Evolutionary conservation across 1,139 yeast species (phyloP).

Genomic region (Kodamaea fungicola): DNA sequence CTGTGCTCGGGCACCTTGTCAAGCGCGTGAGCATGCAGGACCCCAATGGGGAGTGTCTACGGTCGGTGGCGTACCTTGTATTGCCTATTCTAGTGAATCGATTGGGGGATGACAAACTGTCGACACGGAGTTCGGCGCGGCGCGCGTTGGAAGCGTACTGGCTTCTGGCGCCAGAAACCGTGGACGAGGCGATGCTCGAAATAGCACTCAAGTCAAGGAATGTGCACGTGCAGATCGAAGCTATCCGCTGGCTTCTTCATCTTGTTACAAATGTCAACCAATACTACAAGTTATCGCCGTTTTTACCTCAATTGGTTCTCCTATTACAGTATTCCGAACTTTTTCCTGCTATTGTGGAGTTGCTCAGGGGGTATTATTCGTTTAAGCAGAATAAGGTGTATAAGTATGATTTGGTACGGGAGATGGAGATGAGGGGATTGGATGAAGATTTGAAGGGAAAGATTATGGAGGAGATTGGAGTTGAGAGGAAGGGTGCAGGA

Average conservation of each 20-base stretch:
- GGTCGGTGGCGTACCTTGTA: conserved; percentile 45
- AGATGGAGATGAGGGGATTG: conserved; percentile 32
- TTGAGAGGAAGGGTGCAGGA: not conserved
- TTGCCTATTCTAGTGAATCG: conserved; percentile 57
- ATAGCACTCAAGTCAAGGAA: conserved; percentile 49
- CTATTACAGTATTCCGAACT: conserved; percentile 6
- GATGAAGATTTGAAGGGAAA: conserved; percentile 4
- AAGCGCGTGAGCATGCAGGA: conserved; percentile 78
- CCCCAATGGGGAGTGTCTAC: conserved; percentile 41
- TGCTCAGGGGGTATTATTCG: conserved; percentile 28
- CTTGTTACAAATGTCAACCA: conserved; percentile 29
- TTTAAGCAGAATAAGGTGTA: conserved; percentile 25
- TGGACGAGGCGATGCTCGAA: conserved; percentile 48
- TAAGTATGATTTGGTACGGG: conserved; percentile 47
- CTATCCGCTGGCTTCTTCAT: conserved; percentile 32
- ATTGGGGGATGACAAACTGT: conserved; percentile 46
- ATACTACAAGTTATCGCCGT: conserved; percentile 28
- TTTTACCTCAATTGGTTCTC: conserved; percentile 24
- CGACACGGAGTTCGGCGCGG: conserved; percentile 47
- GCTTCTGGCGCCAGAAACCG: conserved; percentile 57
- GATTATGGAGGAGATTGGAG: conserved; percentile 1
- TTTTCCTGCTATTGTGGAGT: conserved; percentile 14
- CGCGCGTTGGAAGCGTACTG: conserved; percentile 64
- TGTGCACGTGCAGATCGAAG: conserved; percentile 40
- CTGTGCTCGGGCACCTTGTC: conserved; percentile 70